These are phyloP conservation scores for Apiotrichum laibachii DNA, from an alignment of 1,284 basidiomycete genomes.

Conservation along the genomic window DNA sequence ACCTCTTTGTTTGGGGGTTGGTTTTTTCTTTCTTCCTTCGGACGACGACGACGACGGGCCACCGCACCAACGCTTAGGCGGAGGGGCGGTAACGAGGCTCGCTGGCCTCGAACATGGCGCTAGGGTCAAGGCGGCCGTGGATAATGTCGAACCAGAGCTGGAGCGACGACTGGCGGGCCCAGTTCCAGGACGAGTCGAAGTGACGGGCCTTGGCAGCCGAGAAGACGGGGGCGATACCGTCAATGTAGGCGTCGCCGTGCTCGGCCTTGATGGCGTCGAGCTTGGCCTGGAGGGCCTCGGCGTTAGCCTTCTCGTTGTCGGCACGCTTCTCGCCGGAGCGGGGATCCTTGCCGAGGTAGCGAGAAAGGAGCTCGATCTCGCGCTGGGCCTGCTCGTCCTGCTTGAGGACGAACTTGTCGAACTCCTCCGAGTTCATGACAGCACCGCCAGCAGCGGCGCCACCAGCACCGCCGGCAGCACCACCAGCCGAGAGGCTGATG, in stretches of 20 bases:
- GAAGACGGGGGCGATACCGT: conserved; percentile 91
- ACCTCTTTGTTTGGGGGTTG: no score
- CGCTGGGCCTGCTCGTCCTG: conserved; percentile 89
- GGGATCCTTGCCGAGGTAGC: conserved; percentile 90
- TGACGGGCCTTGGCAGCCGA: conserved; percentile 92
- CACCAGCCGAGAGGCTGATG: conserved; percentile 71
- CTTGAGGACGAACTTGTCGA: conserved; percentile 90
- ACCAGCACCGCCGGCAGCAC: conserved; percentile 60
- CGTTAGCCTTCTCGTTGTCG: conserved; percentile 70
- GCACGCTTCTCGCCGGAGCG: conserved; percentile 85
- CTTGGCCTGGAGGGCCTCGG: conserved; percentile 70
- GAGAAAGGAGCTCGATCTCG: conserved; percentile 92
- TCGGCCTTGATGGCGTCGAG: conserved; percentile 72
- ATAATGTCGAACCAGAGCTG: conserved; percentile 98
- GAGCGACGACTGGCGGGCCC: conserved; percentile 93
- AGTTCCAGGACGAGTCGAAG: conserved; percentile 99
- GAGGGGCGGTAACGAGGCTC: conserved; percentile 31
- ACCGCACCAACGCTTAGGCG: conserved; percentile 7
- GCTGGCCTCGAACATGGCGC: conserved; percentile 37
- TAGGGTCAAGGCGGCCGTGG: conserved; percentile 63
- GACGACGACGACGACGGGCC: neutral
- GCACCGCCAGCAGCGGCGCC: conserved; percentile 68
- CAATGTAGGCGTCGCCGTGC: conserved; percentile 87
- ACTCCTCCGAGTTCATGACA: conserved; percentile 96
- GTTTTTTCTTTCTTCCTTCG: neutral